These are phyloP conservation scores for Acephala macrosclerotiorum DNA, from an alignment of 2,329 filamentous ascomycete genomes.

Conservation along the genomic window DNA sequence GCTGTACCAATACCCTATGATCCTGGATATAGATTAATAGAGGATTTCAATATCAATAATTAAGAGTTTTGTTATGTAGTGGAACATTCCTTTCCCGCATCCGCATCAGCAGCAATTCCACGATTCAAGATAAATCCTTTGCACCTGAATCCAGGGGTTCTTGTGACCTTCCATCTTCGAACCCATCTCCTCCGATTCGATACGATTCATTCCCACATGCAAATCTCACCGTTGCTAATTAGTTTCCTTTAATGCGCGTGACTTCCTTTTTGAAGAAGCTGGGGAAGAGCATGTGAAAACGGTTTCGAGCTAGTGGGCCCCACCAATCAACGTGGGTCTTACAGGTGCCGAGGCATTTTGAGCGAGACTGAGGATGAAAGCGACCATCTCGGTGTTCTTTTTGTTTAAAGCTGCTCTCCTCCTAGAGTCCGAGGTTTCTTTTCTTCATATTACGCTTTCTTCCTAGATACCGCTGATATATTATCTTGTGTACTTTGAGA, in stretches of 20 bases:
- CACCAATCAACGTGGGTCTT: neutral
- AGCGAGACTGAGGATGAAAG: neutral
- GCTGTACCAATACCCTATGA: conserved; percentile 9
- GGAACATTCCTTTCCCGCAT: neutral
- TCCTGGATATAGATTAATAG: neutral
- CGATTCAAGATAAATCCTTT: neutral
- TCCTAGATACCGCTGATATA: neutral
- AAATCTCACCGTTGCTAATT: conserved; percentile 10
- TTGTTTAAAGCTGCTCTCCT: neutral
- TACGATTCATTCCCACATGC: conserved; percentile 13
- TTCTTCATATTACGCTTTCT: neutral
- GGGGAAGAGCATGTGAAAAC: conserved; percentile 22
- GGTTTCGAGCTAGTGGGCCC: conserved; percentile 6
- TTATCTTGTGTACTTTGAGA: neutral
- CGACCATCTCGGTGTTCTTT: conserved; percentile 10
- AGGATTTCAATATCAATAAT: neutral
- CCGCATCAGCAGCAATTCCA: neutral
- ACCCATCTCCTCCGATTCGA: neutral
- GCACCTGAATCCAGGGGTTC: neutral
- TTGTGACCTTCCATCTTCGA: neutral
- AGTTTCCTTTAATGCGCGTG: conserved; percentile 16
- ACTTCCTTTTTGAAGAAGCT: no score
- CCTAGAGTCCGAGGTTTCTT: neutral
- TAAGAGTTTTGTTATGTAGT: neutral
- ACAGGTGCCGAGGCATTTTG: conserved; percentile 2